Evolutionary conservation across 176 grass and related monocot genomes (phyloP), one percentile per base, ranked within the genome.

Genomic region (Eragrostis curvula): DNA sequence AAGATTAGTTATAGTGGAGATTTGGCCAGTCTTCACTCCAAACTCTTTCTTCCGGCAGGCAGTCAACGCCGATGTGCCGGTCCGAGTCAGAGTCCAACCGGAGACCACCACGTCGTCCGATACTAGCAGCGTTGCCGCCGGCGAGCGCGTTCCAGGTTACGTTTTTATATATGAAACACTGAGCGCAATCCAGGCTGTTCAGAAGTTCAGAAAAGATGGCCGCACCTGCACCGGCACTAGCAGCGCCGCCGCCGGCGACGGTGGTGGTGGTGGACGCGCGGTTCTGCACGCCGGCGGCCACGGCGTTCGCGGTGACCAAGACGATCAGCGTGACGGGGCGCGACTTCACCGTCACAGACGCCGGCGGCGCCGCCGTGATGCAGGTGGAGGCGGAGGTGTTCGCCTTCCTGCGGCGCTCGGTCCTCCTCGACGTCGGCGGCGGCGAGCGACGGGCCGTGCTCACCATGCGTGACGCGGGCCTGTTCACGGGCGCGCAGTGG

Each of bases 321-420:
- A 88, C 68, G 28, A 29, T 92, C 50, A 87, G 73, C 77, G 0
- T 65, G 47, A 72, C 80, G 2, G 85, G 75, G 7, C 85, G 15
- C 48, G 81, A 89, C 49, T 93, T 85, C 91, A 43, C 75, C 27
- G 82, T 92, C 17, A 92, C 70, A 4, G 87, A 96, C 68, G 75
- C 15, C 15, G 59, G 41, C 44, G 82, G 90, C 70, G 74, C 61
- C 29, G 73, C 76, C 0, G 70, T 88, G 66, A 77, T 95, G 27
- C 84, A 88, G 56, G 78, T 95, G 74, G 80, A 90, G 75, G 90
- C 74, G 17, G 74, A 45, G 7, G 13, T 71, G 48, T 61, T 92
- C 68, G 82, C 77, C 78, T 11, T 92, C 57, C 90, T 55, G 41
- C 51, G 70, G 18, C 70, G 68, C 13, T 77, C 85, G 13, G 55